Percentiles rank a stretch among this genome's conserved stretches.
These are phyloP conservation scores for Blastobotrys petasosporus DNA, from an alignment of 1,139 yeast species.

Conservation along the genomic window DNA sequence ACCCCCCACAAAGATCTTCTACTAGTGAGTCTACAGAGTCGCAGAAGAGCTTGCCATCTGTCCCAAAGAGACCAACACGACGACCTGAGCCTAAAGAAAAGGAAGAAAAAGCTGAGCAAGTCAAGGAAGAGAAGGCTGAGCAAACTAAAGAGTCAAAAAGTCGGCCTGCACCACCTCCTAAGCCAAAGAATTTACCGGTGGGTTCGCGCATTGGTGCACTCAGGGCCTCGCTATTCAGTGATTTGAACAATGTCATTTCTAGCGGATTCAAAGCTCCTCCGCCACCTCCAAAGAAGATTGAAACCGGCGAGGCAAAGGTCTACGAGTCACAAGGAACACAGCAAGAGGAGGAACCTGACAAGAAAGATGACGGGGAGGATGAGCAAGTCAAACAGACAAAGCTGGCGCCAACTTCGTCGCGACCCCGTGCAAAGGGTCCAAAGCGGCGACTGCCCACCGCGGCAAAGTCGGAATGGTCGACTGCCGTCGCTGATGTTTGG, in stretches of 20 bases:
- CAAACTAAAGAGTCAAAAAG: background rate
- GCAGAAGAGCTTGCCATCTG: background rate
- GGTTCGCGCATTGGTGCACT: slow-evolving; percentile 30
- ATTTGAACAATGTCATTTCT: slow-evolving; percentile 30
- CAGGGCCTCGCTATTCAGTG: slow-evolving; percentile 32
- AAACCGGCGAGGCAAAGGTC: slow-evolving; percentile 20
- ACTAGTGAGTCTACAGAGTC: too few species aligned
- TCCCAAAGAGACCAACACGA: background rate
- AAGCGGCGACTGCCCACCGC: slow-evolving; percentile 63
- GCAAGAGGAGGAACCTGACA: slow-evolving; percentile 15
- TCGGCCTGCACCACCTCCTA: slow-evolving; percentile 20
- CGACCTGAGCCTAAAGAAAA: background rate
- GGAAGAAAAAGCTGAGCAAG: background rate
- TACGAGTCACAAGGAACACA: slow-evolving; percentile 14
- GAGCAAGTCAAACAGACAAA: background rate
- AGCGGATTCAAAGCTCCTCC: slow-evolving; percentile 27
- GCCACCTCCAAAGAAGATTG: slow-evolving; percentile 18
- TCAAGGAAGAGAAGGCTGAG: background rate
- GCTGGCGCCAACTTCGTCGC: slow-evolving; percentile 21
- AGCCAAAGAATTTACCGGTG: slow-evolving; percentile 22
- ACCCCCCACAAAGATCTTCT: too few species aligned
- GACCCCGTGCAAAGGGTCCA: slow-evolving; percentile 67
- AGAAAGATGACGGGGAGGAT: slow-evolving; percentile 13
- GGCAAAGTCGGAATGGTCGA: slow-evolving; percentile 27
- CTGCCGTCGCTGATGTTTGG: slow-evolving; percentile 27